phyloP scores from a whole-genome alignment of 2,329 filamentous ascomycete species.

The Pseudogymnoascus sp. region DNA sequence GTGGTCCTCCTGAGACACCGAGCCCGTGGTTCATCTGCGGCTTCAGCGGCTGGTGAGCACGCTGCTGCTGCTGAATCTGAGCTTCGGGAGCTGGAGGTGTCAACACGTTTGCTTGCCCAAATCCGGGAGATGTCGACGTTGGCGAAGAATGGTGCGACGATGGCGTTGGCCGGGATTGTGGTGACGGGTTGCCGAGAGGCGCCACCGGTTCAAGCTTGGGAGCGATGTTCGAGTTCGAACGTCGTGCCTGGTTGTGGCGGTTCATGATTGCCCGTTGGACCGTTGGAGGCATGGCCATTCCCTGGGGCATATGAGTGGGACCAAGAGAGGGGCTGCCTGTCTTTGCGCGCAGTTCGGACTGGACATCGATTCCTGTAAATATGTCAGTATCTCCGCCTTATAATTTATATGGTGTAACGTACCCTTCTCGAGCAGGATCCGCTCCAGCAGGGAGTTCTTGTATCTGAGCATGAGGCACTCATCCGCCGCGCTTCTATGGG shows the following conservation, averaged over 20 bases:
- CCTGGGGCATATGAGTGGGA: constrained; percentile 58
- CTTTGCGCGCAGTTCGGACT: constrained; percentile 89
- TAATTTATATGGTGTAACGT: constrained; percentile 14
- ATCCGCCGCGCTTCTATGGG: constrained; percentile 87
- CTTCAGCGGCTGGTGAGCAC: constrained; percentile 36
- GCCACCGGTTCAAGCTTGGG: constrained; percentile 54
- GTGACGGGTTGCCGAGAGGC: constrained; percentile 44
- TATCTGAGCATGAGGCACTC: constrained; percentile 98
- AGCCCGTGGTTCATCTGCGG: constrained; percentile 12
- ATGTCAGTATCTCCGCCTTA: constrained; percentile 15
- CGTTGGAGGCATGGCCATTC: constrained; percentile 62
- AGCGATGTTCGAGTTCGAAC: constrained; percentile 66
- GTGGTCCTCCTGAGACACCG: constrained; percentile 18
- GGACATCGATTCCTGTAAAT: constrained; percentile 78
- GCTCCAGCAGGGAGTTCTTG: constrained; percentile 93
- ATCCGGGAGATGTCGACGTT: constrained; percentile 53
- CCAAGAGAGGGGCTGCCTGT: constrained; percentile 76
- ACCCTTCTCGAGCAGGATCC: constrained; percentile 96
- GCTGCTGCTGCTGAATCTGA: constrained; percentile 40
- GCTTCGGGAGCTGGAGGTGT: constrained; percentile 52
- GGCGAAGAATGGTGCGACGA: constrained; percentile 70
- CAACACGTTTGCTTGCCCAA: constrained; percentile 49
- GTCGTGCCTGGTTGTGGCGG: constrained; percentile 60
- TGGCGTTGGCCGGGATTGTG: constrained; percentile 72
- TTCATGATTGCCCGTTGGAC: constrained; percentile 76